These are phyloP conservation scores for Ajuga chamaepitys DNA, from an alignment of 257 asterid species.

Conservation along the genomic window DNA sequence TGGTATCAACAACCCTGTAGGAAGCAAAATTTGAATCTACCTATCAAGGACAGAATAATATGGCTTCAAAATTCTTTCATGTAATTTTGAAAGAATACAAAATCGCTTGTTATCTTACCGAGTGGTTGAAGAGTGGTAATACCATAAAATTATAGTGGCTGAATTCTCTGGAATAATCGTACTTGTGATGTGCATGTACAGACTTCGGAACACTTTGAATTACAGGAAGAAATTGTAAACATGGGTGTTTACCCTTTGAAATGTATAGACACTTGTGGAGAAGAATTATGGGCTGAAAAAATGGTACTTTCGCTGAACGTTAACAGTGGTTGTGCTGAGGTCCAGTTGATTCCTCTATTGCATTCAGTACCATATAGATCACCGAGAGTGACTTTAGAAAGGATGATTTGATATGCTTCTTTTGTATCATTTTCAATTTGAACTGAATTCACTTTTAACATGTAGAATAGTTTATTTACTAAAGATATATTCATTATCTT, in stretches of 20 bases:
- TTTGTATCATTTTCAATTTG: not conserved
- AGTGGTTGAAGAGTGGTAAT: not conserved
- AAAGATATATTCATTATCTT: constrained; percentile 1
- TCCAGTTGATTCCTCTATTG: not conserved
- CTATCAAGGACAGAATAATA: not conserved
- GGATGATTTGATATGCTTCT: constrained; percentile 4
- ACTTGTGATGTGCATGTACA: not conserved
- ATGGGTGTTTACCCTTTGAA: not conserved
- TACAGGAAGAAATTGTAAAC: not conserved
- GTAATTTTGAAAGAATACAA: not conserved
- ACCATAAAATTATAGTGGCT: not conserved
- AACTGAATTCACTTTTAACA: not conserved
- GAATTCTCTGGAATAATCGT: not conserved
- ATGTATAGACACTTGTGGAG: not conserved
- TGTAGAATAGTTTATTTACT: constrained; percentile 4
- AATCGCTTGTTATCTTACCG: not conserved
- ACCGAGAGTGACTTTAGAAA: not conserved
- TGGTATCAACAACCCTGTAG: not conserved
- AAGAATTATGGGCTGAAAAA: not conserved
- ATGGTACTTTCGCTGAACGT: not conserved
- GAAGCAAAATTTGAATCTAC: not conserved
- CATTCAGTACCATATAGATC: too few species aligned
- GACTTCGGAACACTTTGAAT: not conserved
- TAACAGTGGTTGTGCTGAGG: not conserved
- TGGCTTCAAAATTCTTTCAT: not conserved